Evolutionary conservation across 768 basidiomycete species (phyloP), one percentile per base, ranked within the genome.

Genomic region (Lentinula sp.): DNA sequence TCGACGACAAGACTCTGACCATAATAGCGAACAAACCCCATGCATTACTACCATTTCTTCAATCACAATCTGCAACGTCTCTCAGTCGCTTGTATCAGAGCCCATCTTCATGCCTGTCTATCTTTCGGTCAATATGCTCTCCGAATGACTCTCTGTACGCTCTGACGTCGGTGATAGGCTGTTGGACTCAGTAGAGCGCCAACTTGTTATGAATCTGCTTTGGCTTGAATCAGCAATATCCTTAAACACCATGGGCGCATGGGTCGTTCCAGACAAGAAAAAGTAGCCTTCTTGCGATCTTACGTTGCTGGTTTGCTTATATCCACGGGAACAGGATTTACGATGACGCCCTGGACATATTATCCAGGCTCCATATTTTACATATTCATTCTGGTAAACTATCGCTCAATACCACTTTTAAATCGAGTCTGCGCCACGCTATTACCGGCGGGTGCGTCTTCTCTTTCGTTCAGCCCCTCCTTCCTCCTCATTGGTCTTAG

Each of bases 71-170:
- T 0, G 89, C 91, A 70, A 86, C 80, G 61, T 85, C 87, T 10
- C 73, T 95, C 55, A 86, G 84, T 18, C 83, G 93, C 28, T 77
- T 97, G 54, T 97, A 95, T 69, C 84, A 88, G 67, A 81, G 84
- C 16, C 93, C 95, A 8, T 93, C 93, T 2, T 88, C 90, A 75
- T 94, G 93, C 74, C 82, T 97, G 56, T 88, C 91, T 28, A 87
- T 97, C 72, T 94, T 94, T 74, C 85, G 94, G 90, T 92, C 63
- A 64, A 78, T 70, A 53, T 62, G 40, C 62, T 57, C 28, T 50
- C 5, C 5, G 32, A 63, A 57, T 63, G 56, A 46, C 40, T 59
- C 61, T 61, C 56, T 53, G 8, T 23, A 37, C 64, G 49, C 62
- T 45, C 63, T 68, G 67, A 67, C 21, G 23, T 56, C 28, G 28